A percentile compares a stretch with the other conserved stretches of the same genome.
phyloP scores from a whole-genome alignment of 768 basidiomycete genomes.

The Suillus decipiens region DNA sequence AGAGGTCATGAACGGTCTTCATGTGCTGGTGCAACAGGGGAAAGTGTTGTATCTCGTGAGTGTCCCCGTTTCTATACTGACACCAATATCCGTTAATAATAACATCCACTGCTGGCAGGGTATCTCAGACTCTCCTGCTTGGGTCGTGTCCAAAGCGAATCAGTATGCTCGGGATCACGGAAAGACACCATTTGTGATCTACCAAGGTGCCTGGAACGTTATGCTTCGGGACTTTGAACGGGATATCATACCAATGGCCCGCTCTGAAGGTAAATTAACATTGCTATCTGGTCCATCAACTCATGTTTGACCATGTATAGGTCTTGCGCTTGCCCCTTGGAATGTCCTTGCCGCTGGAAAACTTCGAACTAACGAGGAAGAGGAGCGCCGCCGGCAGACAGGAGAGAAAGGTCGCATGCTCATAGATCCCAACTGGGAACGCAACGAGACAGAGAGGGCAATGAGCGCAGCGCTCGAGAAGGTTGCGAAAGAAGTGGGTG shows the following conservation, averaged over 20 bases:
- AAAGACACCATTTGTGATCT: slow-evolving; percentile 42
- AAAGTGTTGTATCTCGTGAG: slow-evolving; percentile 40
- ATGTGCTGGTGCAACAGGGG: slow-evolving; percentile 38
- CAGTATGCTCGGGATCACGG: slow-evolving; percentile 40
- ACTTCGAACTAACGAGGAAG: slow-evolving; percentile 29
- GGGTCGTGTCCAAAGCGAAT: slow-evolving; percentile 40
- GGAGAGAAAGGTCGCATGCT: slow-evolving; percentile 28
- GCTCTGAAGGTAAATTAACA: slow-evolving; percentile 32
- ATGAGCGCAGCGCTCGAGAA: slow-evolving; percentile 39
- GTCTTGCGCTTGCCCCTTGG: slow-evolving; percentile 45
- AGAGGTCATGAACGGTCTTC: slow-evolving; percentile 43
- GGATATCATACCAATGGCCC: slow-evolving; percentile 38
- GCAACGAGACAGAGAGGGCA: slow-evolving; percentile 41
- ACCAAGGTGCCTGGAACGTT: slow-evolving; percentile 39
- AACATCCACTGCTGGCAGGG: slow-evolving; percentile 24
- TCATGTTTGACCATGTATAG: slow-evolving; percentile 23
- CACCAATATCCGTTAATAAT: slow-evolving; percentile 2
- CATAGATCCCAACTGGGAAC: slow-evolving; percentile 31
- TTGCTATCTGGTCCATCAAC: slow-evolving; percentile 12
- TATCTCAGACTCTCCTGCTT: slow-evolving; percentile 36
- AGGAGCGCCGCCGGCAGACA: slow-evolving; percentile 20
- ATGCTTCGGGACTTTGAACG: slow-evolving; percentile 39
- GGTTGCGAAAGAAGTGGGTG: slow-evolving; percentile 40
- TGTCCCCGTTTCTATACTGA: slow-evolving; percentile 21
- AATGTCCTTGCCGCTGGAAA: slow-evolving; percentile 35